These are phyloP conservation scores for Lodderomyces orthopsilosis DNA, from an alignment of 1,139 yeast genomes.

Conservation along the genomic window DNA sequence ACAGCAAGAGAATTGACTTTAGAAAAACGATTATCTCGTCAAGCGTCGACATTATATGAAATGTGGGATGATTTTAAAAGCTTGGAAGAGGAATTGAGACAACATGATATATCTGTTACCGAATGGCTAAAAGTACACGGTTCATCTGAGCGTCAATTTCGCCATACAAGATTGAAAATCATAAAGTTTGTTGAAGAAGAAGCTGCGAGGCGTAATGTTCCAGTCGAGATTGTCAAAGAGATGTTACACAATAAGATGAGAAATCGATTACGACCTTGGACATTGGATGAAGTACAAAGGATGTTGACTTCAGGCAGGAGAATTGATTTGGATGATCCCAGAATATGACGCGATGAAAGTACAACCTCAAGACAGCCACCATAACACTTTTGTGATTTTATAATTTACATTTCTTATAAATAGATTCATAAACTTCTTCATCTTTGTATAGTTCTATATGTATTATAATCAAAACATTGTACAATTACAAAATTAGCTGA, in stretches of 20 bases:
- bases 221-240: conserved; percentile 29
- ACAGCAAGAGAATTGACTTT: conserved; percentile 23
- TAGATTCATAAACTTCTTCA: neutral
- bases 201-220: conserved; percentile 21
- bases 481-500: neutral
- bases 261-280: conserved; percentile 35
- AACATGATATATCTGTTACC: conserved; percentile 29
- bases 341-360: too few species aligned
- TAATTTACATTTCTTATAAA: neutral
- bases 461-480: neutral
- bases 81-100: conserved; percentile 26
- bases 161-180: conserved; percentile 34
- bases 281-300: conserved; percentile 39
- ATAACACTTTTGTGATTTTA: too few species aligned
- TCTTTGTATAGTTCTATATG: neutral
- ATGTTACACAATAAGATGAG: conserved; percentile 33
- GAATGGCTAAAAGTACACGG: conserved; percentile 40
- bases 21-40: conserved; percentile 29
- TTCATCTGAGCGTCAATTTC: conserved; percentile 32
- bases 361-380: too few species aligned
- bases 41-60: conserved; percentile 32
- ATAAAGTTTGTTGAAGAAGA: conserved; percentile 36
- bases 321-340: conserved; percentile 25
- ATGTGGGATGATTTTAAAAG: conserved; percentile 42
- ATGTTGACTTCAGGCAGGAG: conserved; percentile 35